These are phyloP conservation scores for Prunus kanzakura DNA, from an alignment of 306 rosid genomes.

Conservation along the genomic window DNA sequence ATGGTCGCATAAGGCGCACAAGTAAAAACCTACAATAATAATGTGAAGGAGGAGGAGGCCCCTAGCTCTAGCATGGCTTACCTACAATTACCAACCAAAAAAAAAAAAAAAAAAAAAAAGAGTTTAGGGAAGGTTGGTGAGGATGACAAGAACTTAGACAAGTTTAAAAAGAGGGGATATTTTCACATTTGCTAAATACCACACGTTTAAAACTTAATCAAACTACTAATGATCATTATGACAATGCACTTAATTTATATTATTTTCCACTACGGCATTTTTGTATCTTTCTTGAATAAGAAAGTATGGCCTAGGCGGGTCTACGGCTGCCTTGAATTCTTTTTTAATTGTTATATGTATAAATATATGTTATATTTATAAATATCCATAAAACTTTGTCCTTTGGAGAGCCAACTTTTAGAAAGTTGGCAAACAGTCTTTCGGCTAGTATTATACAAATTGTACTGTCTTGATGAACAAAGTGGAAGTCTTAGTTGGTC, in stretches of 20 bases:
- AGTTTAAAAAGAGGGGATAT: constrained; percentile 8
- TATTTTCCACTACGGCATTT: constrained; percentile 26
- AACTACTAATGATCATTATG: constrained; percentile 12
- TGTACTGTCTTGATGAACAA: constrained; percentile 30
- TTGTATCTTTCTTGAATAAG: constrained; percentile 31
- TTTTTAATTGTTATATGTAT: background rate
- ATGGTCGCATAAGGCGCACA: constrained; percentile 38
- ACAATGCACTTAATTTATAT: constrained; percentile 20
- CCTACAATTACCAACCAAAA: background rate
- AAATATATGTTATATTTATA: constrained; percentile 1
- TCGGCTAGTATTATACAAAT: constrained; percentile 28
- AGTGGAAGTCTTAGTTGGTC: constrained; percentile 78
- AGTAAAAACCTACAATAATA: background rate
- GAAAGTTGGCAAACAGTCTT: constrained; percentile 30
- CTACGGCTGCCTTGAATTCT: background rate
- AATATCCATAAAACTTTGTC: constrained; percentile 28
- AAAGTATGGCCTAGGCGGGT: constrained; percentile 14
- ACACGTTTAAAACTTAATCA: constrained; percentile 12
- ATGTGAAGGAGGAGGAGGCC: background rate
- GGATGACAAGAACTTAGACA: constrained; percentile 31
- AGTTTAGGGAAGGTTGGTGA: constrained; percentile 31
- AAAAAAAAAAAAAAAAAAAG: background rate
- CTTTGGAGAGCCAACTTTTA: constrained; percentile 31
- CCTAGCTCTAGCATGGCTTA: background rate
- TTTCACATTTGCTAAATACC: constrained; percentile 13